These are phyloP conservation scores for Lachnellula willkommii DNA, from an alignment of 2,329 filamentous ascomycete species.

Conservation along the genomic window DNA sequence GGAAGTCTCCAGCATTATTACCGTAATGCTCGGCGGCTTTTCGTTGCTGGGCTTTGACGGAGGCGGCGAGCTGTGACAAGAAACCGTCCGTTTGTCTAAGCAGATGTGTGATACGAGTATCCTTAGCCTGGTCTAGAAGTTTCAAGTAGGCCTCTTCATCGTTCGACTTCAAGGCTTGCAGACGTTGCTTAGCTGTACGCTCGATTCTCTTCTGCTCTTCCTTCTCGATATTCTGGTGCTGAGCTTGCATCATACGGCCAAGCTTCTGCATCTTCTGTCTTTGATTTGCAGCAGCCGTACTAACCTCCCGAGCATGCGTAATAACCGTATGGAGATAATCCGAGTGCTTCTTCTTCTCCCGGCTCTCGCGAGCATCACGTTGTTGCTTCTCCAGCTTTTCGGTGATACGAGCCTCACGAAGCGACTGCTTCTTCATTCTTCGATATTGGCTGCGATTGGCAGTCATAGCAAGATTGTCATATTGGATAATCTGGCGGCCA, in stretches of 20 bases:
- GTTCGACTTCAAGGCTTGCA: conserved; percentile 96
- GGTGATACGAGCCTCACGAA: conserved; percentile 91
- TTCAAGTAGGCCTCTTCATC: conserved; percentile 99
- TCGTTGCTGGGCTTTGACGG: conserved; percentile 89
- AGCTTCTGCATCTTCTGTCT: conserved; percentile 77
- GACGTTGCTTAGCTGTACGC: conserved; percentile 97
- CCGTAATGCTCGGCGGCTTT: conserved; percentile 75
- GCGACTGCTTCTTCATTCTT: conserved; percentile 93
- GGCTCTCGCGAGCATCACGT: conserved; percentile 87
- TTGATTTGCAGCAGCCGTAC: conserved; percentile 60
- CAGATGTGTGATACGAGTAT: conserved; percentile 96
- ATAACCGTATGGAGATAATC: conserved; percentile 87
- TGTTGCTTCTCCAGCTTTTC: conserved; percentile 99
- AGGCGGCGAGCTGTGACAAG: conserved; percentile 89
- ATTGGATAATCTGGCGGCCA: conserved; percentile 86
- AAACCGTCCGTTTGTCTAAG: conserved; percentile 97
- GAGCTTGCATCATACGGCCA: conserved; percentile 78
- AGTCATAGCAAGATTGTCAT: conserved; percentile 95
- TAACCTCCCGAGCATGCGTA: conserved; percentile 74
- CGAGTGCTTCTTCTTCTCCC: conserved; percentile 95
- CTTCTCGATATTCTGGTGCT: conserved; percentile 96
- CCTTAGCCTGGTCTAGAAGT: conserved; percentile 95
- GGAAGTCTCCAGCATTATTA: conserved; percentile 46
- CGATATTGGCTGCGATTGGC: conserved; percentile 88
- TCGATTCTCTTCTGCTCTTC: conserved; percentile 99